Conservation (phyloP, 805 yeast genomes). For the Jamesozyma gamospora region DNA sequence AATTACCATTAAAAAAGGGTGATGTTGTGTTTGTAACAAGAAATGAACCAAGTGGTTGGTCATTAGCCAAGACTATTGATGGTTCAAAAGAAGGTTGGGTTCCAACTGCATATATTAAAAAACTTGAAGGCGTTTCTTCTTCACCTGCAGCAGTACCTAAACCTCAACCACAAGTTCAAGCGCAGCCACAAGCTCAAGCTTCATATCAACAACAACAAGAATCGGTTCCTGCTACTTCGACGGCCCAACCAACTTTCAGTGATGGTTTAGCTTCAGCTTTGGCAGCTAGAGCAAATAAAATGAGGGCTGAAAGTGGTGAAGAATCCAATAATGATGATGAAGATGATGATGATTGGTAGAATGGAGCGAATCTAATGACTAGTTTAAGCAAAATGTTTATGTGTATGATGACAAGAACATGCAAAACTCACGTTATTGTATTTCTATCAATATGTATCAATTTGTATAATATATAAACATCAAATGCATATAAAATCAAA, state of each 20-base stretch:
- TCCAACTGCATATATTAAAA: slow-evolving; percentile 81
- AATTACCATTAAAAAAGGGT: slow-evolving; percentile 67
- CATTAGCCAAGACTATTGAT: slow-evolving; percentile 69
- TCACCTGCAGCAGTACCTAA: slow-evolving; percentile 9
- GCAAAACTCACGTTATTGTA: too few species aligned
- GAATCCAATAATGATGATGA: slow-evolving; percentile 63
- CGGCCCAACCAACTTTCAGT: slow-evolving; percentile 38
- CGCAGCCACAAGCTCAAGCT: not conserved
- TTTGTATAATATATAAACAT: too few species aligned
- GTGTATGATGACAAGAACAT: too few species aligned
- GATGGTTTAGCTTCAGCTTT: slow-evolving; percentile 87
- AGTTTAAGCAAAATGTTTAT: too few species aligned
- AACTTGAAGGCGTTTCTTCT: slow-evolving; percentile 39
- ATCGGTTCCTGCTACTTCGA: slow-evolving; percentile 17
- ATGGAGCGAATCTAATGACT: too few species aligned
- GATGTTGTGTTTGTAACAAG: slow-evolving; percentile 62
- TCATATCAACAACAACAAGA: slow-evolving; percentile 1
- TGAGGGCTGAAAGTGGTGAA: slow-evolving; percentile 51
- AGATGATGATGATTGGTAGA: slow-evolving; percentile 34
- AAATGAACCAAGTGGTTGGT: slow-evolving; percentile 87
- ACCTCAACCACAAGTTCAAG: not conserved
- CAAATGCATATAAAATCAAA: too few species aligned
- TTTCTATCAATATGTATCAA: too few species aligned
- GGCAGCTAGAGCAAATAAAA: slow-evolving; percentile 63
- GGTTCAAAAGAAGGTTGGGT: slow-evolving; percentile 91